A percentile compares a stretch with the other conserved stretches of the same genome.
phyloP scores from a whole-genome alignment of 768 basidiomycete genomes.

The Termitomyces sp. region DNA sequence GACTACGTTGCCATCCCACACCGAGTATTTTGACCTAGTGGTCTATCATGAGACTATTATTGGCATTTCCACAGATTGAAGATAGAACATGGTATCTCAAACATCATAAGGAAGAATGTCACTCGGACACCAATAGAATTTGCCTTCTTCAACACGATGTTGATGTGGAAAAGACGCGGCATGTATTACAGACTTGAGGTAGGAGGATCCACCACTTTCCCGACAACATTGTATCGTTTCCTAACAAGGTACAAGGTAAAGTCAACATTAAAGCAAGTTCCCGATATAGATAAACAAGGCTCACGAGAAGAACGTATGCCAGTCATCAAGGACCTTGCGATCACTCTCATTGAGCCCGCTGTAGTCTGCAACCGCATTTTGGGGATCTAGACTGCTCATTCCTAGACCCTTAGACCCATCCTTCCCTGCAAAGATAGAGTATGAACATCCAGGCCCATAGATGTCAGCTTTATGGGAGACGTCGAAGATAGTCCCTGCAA shows the following conservation, averaged over 20 bases:
- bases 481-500: constrained; percentile 80
- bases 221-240: constrained; percentile 87
- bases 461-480: constrained; percentile 81
- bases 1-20: neutral
- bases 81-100: constrained; percentile 1
- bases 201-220: constrained; percentile 54
- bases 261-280: neutral
- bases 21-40: neutral
- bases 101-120: neutral
- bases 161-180: neutral
- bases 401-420: constrained; percentile 89
- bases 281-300: constrained; percentile 23
- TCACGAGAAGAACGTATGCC: constrained; percentile 83
- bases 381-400: constrained; percentile 78
- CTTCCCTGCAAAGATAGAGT: constrained; percentile 88
- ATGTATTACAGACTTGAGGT: constrained; percentile 8
- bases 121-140: neutral
- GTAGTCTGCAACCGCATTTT: constrained; percentile 88
- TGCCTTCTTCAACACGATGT: neutral
- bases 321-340: constrained; percentile 78
- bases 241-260: constrained; percentile 24
- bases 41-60: neutral
- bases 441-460: constrained; percentile 78
- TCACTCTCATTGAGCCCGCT: constrained; percentile 67
- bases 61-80: constrained; percentile 3